Evolutionary conservation across 2,329 filamentous ascomycete genomes (phyloP).

Genomic region (Scedosporium aurantiacum): DNA sequence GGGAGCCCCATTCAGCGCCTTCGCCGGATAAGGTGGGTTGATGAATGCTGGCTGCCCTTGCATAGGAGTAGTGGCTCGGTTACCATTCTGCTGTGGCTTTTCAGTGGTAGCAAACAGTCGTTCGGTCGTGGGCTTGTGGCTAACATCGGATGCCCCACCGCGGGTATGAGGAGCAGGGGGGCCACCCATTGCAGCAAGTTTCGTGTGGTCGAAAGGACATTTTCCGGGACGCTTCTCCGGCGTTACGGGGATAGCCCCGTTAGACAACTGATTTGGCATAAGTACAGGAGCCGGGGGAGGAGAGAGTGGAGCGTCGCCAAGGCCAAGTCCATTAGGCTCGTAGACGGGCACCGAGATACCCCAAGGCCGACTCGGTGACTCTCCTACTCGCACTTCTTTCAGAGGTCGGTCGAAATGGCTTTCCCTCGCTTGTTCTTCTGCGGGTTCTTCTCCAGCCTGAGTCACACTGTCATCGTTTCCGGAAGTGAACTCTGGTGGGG

Average conservation of each 20-base stretch:
- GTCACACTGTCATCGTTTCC: slow-evolving; percentile 25
- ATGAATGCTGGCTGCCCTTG: slow-evolving; percentile 7
- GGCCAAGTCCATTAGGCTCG: slow-evolving; percentile 21
- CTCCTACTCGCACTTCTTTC: slow-evolving; percentile 83
- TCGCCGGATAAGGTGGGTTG: neutral
- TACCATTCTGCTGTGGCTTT: neutral
- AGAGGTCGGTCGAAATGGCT: slow-evolving; percentile 74
- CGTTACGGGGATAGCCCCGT: slow-evolving; percentile 11
- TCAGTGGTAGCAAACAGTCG: neutral
- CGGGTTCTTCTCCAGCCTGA: slow-evolving; percentile 20
- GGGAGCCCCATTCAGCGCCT: slow-evolving; percentile 22
- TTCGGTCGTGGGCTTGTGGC: neutral
- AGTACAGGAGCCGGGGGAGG: slow-evolving; percentile 47
- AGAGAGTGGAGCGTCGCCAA: slow-evolving; percentile 34
- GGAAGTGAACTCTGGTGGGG: slow-evolving; percentile 14
- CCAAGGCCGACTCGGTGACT: slow-evolving; percentile 89
- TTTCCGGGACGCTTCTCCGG: slow-evolving; percentile 26
- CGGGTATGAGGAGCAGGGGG: neutral
- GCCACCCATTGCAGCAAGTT: slow-evolving; percentile 26
- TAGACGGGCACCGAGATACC: slow-evolving; percentile 70
- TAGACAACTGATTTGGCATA: slow-evolving; percentile 25
- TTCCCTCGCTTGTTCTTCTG: slow-evolving; percentile 47
- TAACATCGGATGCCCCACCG: neutral
- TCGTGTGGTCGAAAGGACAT: slow-evolving; percentile 48
- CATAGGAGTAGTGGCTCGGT: slow-evolving; percentile 13